Conservation (phyloP, 139 green algal genomes). For the Picochlorum sp. region DNA sequence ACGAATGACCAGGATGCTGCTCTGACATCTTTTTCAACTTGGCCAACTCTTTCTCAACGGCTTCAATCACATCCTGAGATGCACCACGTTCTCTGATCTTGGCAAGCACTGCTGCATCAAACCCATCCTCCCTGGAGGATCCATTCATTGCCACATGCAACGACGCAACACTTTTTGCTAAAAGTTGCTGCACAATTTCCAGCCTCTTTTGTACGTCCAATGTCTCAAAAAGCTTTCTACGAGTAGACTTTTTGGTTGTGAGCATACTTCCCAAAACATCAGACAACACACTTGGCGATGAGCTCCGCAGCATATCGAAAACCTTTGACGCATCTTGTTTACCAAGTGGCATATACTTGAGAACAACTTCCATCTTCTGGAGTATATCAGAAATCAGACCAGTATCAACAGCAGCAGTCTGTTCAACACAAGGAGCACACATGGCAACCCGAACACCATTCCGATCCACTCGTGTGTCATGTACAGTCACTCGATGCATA, state of each 20-base stretch:
- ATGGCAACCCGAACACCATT: background rate
- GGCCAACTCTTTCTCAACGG: slow-evolving; percentile 17
- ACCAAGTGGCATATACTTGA: background rate
- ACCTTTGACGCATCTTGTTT: too few relatives aligned
- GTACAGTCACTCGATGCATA: background rate
- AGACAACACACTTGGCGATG: too few relatives aligned
- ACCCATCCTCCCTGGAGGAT: too few relatives aligned
- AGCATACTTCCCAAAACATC: too few relatives aligned
- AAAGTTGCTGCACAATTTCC: too few relatives aligned
- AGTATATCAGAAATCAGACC: background rate
- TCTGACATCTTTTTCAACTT: slow-evolving; percentile 19
- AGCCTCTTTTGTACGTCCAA: too few relatives aligned
- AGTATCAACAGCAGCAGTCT: background rate
- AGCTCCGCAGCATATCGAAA: too few relatives aligned
- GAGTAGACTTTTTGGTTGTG: too few relatives aligned
- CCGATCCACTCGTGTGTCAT: background rate
- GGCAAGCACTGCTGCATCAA: too few relatives aligned
- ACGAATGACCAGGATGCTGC: slow-evolving; percentile 18
- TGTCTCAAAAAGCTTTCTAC: too few relatives aligned
- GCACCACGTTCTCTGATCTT: background rate
- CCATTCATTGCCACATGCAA: too few relatives aligned
- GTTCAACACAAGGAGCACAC: slow-evolving; percentile 1
- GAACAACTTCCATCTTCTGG: background rate
- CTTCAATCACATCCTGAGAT: slow-evolving; percentile 22
- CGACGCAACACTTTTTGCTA: too few relatives aligned